phyloP scores from a whole-genome alignment of 2,329 filamentous ascomycete genomes.

The Venturia asperata region DNA sequence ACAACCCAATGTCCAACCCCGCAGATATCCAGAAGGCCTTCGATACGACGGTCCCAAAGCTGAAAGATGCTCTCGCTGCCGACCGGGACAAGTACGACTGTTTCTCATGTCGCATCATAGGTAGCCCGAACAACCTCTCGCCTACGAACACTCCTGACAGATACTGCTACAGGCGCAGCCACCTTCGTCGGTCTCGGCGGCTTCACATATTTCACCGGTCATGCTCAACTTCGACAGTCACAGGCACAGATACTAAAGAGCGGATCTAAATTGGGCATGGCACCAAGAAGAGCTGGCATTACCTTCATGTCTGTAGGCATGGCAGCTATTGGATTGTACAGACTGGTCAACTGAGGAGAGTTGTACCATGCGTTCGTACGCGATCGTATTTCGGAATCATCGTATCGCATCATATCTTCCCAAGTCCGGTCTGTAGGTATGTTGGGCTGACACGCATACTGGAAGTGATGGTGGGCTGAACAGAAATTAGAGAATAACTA shows the following conservation, averaged over 20 bases:
- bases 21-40: slow-evolving; percentile 18
- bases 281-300: slow-evolving; percentile 61
- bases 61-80: slow-evolving; percentile 46
- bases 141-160: background rate
- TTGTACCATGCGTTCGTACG: background rate
- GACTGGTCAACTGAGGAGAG: slow-evolving; percentile 34
- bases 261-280: slow-evolving; percentile 65
- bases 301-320: slow-evolving; percentile 59
- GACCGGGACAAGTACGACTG: slow-evolving; percentile 51
- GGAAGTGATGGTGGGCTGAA: background rate
- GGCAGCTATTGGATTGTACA: slow-evolving; percentile 63
- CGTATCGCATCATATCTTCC: background rate
- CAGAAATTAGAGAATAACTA: background rate
- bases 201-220: slow-evolving; percentile 72
- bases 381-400: background rate
- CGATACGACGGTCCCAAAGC: slow-evolving; percentile 7
- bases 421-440: background rate
- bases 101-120: slow-evolving; percentile 61
- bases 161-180: slow-evolving; percentile 53
- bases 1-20: background rate
- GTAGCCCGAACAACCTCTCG: slow-evolving; percentile 36
- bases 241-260: slow-evolving; percentile 58
- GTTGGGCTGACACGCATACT: background rate
- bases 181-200: slow-evolving; percentile 70
- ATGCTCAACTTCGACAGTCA: slow-evolving; percentile 61